These are phyloP conservation scores for Prototheca stagnorum DNA, from an alignment of 163 green algal genomes.

Conservation along the genomic window DNA sequence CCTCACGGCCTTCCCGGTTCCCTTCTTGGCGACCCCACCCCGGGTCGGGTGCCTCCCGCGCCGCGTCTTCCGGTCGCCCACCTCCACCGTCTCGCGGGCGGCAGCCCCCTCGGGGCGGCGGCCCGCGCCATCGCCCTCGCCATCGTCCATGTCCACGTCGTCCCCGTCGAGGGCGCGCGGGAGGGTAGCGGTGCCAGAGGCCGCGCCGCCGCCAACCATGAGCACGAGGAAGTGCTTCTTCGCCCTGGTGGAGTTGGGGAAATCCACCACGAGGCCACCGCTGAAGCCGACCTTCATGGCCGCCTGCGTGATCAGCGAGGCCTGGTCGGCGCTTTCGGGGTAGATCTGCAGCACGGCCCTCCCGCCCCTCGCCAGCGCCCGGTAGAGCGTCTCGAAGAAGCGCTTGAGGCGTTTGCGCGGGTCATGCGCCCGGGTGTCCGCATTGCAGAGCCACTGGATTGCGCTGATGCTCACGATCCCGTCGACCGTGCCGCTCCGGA, in stretches of 20 bases:
- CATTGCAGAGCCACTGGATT: slow-evolving; percentile 98
- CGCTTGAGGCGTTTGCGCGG: slow-evolving; percentile 47
- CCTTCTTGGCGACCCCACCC: no score
- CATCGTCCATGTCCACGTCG: slow-evolving; percentile 18
- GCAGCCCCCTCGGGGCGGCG: slow-evolving; percentile 21
- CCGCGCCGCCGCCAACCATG: slow-evolving; percentile 72
- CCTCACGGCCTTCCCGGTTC: no score
- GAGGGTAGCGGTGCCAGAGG: no score
- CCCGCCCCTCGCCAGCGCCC: slow-evolving; percentile 54
- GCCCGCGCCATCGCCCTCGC: slow-evolving; percentile 22
- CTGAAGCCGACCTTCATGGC: slow-evolving; percentile 83
- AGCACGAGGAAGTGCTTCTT: slow-evolving; percentile 97
- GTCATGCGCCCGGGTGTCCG: slow-evolving; percentile 31
- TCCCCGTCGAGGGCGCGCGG: slow-evolving; percentile 16
- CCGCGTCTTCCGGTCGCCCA: slow-evolving; percentile 56
- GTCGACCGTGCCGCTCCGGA: slow-evolving; percentile 69
- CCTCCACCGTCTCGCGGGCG: slow-evolving; percentile 10
- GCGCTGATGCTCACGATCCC: slow-evolving; percentile 85
- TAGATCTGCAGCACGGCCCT: slow-evolving; percentile 89
- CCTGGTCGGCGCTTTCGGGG: slow-evolving; percentile 54
- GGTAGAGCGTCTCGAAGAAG: slow-evolving; percentile 92
- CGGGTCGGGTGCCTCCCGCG: no score
- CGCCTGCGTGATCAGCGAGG: slow-evolving; percentile 68
- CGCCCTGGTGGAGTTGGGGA: slow-evolving; percentile 71
- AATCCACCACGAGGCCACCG: slow-evolving; percentile 86